These are phyloP conservation scores for Verticillium dahliae DNA, from an alignment of 2,329 filamentous ascomycete genomes.

Conservation along the genomic window DNA sequence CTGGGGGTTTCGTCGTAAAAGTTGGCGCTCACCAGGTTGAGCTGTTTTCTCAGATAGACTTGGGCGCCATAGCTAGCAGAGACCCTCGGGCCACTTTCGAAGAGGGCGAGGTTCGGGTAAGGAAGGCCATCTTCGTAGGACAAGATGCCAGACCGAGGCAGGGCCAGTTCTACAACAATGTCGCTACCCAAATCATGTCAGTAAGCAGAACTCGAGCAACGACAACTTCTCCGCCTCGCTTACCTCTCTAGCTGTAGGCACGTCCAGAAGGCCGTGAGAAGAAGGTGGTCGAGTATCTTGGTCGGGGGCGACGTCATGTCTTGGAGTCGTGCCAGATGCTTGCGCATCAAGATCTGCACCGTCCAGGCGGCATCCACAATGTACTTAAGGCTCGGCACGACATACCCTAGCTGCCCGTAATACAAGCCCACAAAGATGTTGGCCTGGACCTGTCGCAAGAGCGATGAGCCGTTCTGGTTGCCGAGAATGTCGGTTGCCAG, in stretches of 20 bases:
- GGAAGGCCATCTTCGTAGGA: constrained; percentile 59
- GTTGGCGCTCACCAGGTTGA: constrained; percentile 56
- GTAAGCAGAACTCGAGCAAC: not conserved
- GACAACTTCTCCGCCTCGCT: constrained; percentile 6
- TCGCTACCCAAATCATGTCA: constrained; percentile 50
- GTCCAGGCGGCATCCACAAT: constrained; percentile 51
- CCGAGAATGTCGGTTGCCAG: constrained; percentile 82
- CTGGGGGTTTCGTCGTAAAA: constrained; percentile 30
- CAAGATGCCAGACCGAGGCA: constrained; percentile 55
- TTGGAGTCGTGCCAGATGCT: constrained; percentile 44
- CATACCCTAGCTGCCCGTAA: constrained; percentile 78
- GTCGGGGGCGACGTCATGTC: constrained; percentile 24
- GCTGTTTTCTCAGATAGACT: constrained; percentile 55
- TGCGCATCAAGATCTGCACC: constrained; percentile 68
- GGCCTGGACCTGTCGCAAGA: constrained; percentile 78
- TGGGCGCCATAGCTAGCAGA: constrained; percentile 57
- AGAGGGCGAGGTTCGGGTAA: constrained; percentile 49
- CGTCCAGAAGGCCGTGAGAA: constrained; percentile 82
- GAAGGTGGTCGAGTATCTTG: constrained; percentile 52
- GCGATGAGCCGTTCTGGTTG: constrained; percentile 69
- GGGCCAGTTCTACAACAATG: constrained; percentile 77
- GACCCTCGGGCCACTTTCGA: constrained; percentile 38
- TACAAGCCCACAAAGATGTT: constrained; percentile 82
- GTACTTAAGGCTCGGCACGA: constrained; percentile 73
- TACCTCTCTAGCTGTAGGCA: constrained; percentile 88